Base-by-base conservation (phyloP, 2,329 filamentous ascomycete genomes). In the Spiromastix sp. region DNA sequence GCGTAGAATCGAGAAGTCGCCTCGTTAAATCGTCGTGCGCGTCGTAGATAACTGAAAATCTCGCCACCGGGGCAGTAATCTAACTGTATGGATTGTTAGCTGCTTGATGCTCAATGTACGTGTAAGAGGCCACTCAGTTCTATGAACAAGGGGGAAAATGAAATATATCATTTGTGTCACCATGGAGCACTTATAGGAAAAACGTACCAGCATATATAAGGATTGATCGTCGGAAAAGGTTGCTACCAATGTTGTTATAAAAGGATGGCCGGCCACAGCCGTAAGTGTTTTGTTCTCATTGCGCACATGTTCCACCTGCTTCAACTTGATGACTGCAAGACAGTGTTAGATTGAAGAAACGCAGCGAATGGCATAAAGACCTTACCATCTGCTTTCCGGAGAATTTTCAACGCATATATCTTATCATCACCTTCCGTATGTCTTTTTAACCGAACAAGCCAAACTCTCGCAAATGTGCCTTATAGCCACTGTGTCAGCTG, bases 1-100 rank as follows among this genome's bases (percentile, higher is more conserved):
- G 72, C 76, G 52, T 79, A 80, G 55, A 80, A 79, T 48, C 70
- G 71, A 10, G 74, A 71, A 0, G 74, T 79, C 2, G 68, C 58
- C 49, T 77, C 72, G 52, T 75, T 74, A 55, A 80, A 80, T 42
- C 73, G 67, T 41, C 72, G 66, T 29, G 74, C 71, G 48, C 74
- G 64, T 45, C 76, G 67, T 19, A 80, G 63, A 51, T 79, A 79
- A 40, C 68, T 77, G 52, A 79, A 79, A 34, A 80, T 72, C 56
- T 80, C 76, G 43, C 76, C 76, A 32, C 76, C 76, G 32, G 76
- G 76, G 53, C 75, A 79, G 57, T 77, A 80, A 50, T 80, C 75
- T 43, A 79, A 66, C 67, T 74, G 49, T 18, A 37, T 37, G 21
- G 16, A 32, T 42, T 57, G 49, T 7, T 18, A 35, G 13, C 21